Conservation (phyloP, 441 rosid species). For the Macaranga tanarius region DNA sequence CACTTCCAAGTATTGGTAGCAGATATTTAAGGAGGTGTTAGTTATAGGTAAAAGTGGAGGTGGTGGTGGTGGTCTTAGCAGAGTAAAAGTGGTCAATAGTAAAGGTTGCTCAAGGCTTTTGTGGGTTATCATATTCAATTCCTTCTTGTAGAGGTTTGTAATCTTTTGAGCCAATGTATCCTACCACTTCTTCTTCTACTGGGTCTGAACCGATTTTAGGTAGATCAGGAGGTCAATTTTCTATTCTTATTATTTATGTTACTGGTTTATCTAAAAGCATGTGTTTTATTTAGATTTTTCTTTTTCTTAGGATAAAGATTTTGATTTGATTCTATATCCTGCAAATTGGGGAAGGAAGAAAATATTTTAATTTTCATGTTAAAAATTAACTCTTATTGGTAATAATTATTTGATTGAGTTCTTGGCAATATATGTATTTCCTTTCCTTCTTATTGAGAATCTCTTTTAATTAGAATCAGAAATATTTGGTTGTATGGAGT, state of each 20-base stretch:
- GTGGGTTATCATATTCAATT: conserved; percentile 52
- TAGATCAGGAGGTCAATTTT: conserved; percentile 59
- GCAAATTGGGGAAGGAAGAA: conserved; percentile 6
- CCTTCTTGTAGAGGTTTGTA: conserved; percentile 48
- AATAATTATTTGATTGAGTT: neutral
- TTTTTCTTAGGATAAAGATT: neutral
- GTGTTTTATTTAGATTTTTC: neutral
- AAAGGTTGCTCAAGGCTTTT: conserved; percentile 84
- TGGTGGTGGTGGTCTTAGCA: conserved; percentile 41
- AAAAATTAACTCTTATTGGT: conserved; percentile 5
- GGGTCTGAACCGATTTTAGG: conserved; percentile 39
- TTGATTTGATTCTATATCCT: neutral
- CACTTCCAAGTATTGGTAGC: too few relatives aligned
- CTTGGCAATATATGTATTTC: conserved; percentile 11
- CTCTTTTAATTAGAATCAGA: neutral
- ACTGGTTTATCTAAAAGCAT: conserved; percentile 95
- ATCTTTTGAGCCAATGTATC: conserved; percentile 46
- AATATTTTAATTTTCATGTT: conserved; percentile 1
- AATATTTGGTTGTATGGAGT: too few relatives aligned
- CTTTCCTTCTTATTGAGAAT: conserved; percentile 3
- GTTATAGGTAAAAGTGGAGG: conserved; percentile 30
- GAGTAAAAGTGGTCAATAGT: conserved; percentile 63
- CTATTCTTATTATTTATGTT: conserved; percentile 80
- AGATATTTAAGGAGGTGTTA: conserved; percentile 14
- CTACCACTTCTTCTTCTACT: conserved; percentile 41